A percentile compares a stretch with the other conserved stretches of the same genome.
Evolutionary conservation across 176 grass and related monocot species (phyloP).

Genomic region (Carex kokanica): DNA sequence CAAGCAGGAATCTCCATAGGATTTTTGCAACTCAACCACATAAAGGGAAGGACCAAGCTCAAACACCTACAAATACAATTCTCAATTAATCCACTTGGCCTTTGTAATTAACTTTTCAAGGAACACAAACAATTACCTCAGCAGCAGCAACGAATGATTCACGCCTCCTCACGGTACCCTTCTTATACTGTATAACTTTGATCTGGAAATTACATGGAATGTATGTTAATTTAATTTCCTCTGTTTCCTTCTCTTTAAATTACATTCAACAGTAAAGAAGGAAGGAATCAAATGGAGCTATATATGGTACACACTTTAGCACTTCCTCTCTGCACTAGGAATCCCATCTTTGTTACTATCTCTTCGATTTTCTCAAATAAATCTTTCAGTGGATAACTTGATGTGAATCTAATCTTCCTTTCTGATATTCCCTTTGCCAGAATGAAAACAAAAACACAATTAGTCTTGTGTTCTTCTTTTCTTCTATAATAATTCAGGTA

Average conservation of each 20-base stretch:
- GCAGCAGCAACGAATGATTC: slow-evolving; percentile 39
- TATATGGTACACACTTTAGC: slow-evolving; percentile 39
- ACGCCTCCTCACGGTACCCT: slow-evolving; percentile 26
- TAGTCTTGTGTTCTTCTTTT: not conserved
- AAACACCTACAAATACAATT: slow-evolving; percentile 51
- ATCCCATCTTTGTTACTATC: slow-evolving; percentile 37
- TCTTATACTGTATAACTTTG: slow-evolving; percentile 37
- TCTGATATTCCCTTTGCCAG: slow-evolving; percentile 55
- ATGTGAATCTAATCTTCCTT: slow-evolving; percentile 76
- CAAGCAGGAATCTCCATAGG: slow-evolving; percentile 51
- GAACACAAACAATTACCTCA: slow-evolving; percentile 39
- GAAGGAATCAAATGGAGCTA: not conserved
- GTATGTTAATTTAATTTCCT: slow-evolving; percentile 7
- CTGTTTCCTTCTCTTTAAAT: not conserved
- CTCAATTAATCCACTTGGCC: not conserved
- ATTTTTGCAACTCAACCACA: slow-evolving; percentile 72
- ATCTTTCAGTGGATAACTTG: slow-evolving; percentile 46
- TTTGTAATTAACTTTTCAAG: not conserved
- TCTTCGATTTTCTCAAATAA: slow-evolving; percentile 51
- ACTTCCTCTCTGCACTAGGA: slow-evolving; percentile 46
- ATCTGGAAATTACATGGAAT: slow-evolving; percentile 42
- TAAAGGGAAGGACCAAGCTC: slow-evolving; percentile 65
- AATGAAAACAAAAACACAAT: slow-evolving; percentile 17
- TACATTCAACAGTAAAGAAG: not conserved
- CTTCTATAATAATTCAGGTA: not conserved